Evolutionary conservation across 768 basidiomycete genomes (phyloP).

Genomic region (Lenzites betulinus): DNA sequence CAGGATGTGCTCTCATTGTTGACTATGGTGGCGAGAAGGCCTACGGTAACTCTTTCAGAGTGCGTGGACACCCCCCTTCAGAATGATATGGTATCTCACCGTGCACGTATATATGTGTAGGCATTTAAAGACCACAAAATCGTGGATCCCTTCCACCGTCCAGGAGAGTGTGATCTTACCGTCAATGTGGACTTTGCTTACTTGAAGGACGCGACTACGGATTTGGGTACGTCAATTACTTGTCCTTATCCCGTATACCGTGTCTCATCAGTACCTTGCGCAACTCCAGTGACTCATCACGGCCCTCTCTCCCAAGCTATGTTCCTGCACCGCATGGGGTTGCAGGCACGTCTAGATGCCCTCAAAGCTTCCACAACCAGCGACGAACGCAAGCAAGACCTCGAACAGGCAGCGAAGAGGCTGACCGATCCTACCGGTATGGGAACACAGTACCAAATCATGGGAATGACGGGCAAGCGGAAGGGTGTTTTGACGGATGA

Average conservation of each 20-base stretch:
- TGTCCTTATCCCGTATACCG: neutral
- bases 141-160: constrained; percentile 79
- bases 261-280: neutral
- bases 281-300: constrained; percentile 44
- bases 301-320: constrained; percentile 75
- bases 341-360: constrained; percentile 62
- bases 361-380: constrained; percentile 55
- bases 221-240: constrained; percentile 51
- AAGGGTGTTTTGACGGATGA: constrained; percentile 8
- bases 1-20: constrained; percentile 67
- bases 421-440: constrained; percentile 82
- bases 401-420: constrained; percentile 62
- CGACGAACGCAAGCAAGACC: constrained; percentile 52
- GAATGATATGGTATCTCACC: too few species aligned
- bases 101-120: constrained; percentile 40
- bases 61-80: constrained; percentile 31
- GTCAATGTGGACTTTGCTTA: constrained; percentile 97
- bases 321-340: constrained; percentile 81
- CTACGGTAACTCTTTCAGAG: constrained; percentile 78
- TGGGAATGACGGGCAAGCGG: constrained; percentile 52
- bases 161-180: constrained; percentile 90
- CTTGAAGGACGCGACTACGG: constrained; percentile 73
- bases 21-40: constrained; percentile 84
- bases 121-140: constrained; percentile 89
- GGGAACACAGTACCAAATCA: constrained; percentile 84